A percentile compares a stretch with the other conserved stretches of the same genome.
Conservation (phyloP, 768 basidiomycete genomes). For the Sarcomyxa edulis region DNA sequence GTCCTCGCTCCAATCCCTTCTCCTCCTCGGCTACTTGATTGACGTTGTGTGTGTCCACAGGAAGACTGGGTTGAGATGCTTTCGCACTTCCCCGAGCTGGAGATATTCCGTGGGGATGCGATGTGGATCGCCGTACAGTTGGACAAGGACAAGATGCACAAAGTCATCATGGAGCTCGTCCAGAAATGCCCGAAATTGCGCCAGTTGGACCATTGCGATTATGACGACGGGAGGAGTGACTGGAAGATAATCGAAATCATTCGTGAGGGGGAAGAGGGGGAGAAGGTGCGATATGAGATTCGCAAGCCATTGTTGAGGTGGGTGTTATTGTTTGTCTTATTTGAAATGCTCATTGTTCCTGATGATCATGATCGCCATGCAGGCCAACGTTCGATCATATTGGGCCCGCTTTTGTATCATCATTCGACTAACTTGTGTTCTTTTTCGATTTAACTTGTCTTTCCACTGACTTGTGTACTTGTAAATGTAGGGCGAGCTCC, state of each 20-base stretch:
- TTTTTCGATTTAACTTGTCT: too few species aligned
- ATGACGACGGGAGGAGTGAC: constrained; percentile 25
- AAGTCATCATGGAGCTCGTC: constrained; percentile 32
- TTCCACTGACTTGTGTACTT: too few species aligned
- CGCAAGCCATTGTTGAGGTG: constrained; percentile 2
- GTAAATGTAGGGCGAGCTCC: too few species aligned
- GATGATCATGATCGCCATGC: too few species aligned
- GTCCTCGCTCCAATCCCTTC: too few species aligned
- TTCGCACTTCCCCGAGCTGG: constrained; percentile 33
- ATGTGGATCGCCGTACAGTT: constrained; percentile 36
- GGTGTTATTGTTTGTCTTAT: background rate
- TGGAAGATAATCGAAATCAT: constrained; percentile 32
- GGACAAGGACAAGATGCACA: constrained; percentile 33
- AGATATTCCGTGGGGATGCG: constrained; percentile 36
- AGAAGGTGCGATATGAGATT: constrained; percentile 2
- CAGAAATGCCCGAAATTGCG: constrained; percentile 33
- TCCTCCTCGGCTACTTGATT: too few species aligned
- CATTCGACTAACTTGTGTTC: too few species aligned
- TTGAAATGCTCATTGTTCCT: too few species aligned
- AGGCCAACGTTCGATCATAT: too few species aligned
- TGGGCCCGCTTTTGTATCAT: too few species aligned
- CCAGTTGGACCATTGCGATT: constrained; percentile 35
- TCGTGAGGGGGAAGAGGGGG: constrained; percentile 20
- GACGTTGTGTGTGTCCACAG: constrained; percentile 15
- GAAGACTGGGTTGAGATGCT: constrained; percentile 34